Evolutionary conservation across 2,329 filamentous ascomycete species (phyloP).

Genomic region (Paecilomyces niveus): DNA sequence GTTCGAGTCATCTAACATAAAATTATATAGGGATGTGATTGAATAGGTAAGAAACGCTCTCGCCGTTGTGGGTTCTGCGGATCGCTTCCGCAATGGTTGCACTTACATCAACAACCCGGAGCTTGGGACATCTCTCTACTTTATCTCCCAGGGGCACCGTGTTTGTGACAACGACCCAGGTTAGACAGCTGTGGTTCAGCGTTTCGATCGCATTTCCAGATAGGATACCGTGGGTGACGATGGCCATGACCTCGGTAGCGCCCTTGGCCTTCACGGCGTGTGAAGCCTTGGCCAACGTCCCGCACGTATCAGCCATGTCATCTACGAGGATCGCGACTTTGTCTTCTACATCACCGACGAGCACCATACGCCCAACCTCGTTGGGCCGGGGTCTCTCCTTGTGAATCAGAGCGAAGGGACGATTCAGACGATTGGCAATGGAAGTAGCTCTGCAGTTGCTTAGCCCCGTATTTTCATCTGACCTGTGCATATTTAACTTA

Average conservation of each 20-base stretch:
- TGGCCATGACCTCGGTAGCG: slow-evolving; percentile 81
- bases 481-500: background rate
- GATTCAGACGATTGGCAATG: slow-evolving; percentile 85
- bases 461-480: background rate
- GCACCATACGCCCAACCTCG: slow-evolving; percentile 85
- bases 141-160: slow-evolving; percentile 77
- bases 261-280: slow-evolving; percentile 81
- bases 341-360: slow-evolving; percentile 88
- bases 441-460: slow-evolving; percentile 63
- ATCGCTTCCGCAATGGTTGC: slow-evolving; percentile 56
- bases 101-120: slow-evolving; percentile 88
- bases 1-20: background rate
- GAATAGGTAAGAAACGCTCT: slow-evolving; percentile 46
- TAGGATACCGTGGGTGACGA: slow-evolving; percentile 90
- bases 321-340: slow-evolving; percentile 94
- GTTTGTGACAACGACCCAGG: slow-evolving; percentile 82
- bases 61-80: slow-evolving; percentile 44
- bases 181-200: slow-evolving; percentile 69
- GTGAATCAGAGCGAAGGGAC: slow-evolving; percentile 90
- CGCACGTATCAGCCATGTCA: slow-evolving; percentile 96
- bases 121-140: slow-evolving; percentile 66
- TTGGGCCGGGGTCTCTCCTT: slow-evolving; percentile 91
- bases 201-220: slow-evolving; percentile 83
- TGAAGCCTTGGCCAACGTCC: slow-evolving; percentile 80
- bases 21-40: background rate